Conservation (phyloP, 495 filamentous ascomycete genomes). For the Penicillium maclennaniae region DNA sequence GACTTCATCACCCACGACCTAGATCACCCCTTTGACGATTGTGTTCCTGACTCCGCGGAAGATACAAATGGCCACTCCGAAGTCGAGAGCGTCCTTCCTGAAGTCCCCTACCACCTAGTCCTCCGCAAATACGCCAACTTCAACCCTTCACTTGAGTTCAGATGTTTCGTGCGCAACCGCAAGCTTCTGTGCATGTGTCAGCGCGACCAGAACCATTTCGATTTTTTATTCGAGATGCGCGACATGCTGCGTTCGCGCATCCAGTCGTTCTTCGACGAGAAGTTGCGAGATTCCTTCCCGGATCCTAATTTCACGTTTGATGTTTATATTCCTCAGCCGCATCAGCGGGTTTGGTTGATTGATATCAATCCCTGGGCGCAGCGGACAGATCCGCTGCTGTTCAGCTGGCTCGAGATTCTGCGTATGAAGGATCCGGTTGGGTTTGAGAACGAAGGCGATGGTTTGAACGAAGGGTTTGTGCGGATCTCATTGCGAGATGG, state of each 20-base stretch:
- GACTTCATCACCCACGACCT: constrained; percentile 93
- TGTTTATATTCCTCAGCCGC: constrained; percentile 77
- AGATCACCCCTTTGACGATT: constrained; percentile 86
- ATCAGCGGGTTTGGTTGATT: constrained; percentile 75
- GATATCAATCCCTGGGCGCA: constrained; percentile 96
- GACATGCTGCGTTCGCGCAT: constrained; percentile 58
- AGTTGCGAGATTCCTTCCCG: constrained; percentile 70
- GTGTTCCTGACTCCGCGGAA: constrained; percentile 41
- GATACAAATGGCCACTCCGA: constrained; percentile 1
- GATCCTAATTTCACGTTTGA: constrained; percentile 87
- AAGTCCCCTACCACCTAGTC: constrained; percentile 64
- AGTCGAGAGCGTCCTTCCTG: constrained; percentile 15
- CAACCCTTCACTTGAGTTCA: constrained; percentile 88
- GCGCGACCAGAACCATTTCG: constrained; percentile 85
- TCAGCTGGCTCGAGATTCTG: constrained; percentile 86
- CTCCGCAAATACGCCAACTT: constrained; percentile 83
- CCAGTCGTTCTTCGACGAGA: constrained; percentile 67
- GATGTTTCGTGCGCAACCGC: constrained; percentile 82
- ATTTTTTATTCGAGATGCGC: constrained; percentile 68
- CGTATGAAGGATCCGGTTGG: constrained; percentile 55
- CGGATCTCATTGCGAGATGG: constrained; percentile 38
- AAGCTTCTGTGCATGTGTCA: constrained; percentile 80
- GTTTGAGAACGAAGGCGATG: constrained; percentile 30
- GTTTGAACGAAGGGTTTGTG: constrained; percentile 31
- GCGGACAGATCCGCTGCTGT: constrained; percentile 82